Base-by-base conservation (phyloP, 176 grass and related monocot genomes). In the Miscanthus lutarioriparius region DNA sequence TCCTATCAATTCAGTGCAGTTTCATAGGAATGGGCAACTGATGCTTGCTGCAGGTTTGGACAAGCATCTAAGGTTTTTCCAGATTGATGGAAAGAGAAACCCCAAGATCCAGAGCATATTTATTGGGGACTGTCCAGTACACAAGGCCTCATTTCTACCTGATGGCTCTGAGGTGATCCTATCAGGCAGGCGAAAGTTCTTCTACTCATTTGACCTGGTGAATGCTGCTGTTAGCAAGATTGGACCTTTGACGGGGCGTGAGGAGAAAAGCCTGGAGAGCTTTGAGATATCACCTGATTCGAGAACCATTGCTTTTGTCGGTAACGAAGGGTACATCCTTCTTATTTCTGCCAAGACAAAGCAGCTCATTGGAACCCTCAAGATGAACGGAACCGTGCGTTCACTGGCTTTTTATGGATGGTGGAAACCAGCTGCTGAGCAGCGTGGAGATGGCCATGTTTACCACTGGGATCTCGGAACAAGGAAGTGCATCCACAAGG, bases 241-340 rank as follows among this genome's bases (percentile, higher is more conserved):
- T 72, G 87, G 89, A 59, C 87, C 93, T 3, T 92, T 98, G 79
- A 93, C 80, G 17, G 91, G 96, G 3, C 56, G 87, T 7, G 96
- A 98, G n/a, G 89, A 98, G 83, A 93, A 92, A 92, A 93, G 87
- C 53, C 82, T 93, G 6, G 93, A 95, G 78, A 79, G 28, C 48
- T 95, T 98, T 79, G 93, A 94, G 87, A 87, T 93, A 80, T 98
- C 93, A 32, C 93, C 93, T 2, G 96, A 95, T 89, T 98, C 93
- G 25, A 93, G 64, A 75, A 98, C 91, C 48, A 95, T 95, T 80
- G 93, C 87, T 8, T 91, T 92, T 80, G 41, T 98, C 62, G 89
- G 96, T 15, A 98, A 95, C 11, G 91, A 98, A 48, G 96, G 96
- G 30, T 86, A 95, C 67, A 90, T 98, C 72, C 87, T 95, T 32